Conservation (phyloP, 1,139 yeast genomes). For the Yamadazyma songkhlaensis region DNA sequence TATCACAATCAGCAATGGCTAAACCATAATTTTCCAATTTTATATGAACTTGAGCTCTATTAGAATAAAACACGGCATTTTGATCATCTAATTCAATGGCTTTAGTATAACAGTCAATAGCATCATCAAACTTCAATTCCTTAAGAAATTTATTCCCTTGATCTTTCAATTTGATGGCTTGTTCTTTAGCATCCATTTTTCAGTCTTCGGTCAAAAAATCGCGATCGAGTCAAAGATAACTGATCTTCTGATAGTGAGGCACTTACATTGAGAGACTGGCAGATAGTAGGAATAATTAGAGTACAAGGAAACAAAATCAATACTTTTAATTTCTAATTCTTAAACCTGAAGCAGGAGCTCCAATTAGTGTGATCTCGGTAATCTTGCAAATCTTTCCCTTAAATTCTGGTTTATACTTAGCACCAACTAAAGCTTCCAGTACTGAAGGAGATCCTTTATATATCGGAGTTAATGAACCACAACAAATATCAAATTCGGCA, state of each 20-base stretch:
- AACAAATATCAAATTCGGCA: constrained; percentile 89
- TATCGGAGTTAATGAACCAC: constrained; percentile 83
- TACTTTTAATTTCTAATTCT: constrained; percentile 43
- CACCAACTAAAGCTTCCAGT: constrained; percentile 87
- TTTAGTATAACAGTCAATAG: constrained; percentile 66
- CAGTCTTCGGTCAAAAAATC: too few relatives aligned
- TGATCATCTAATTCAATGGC: constrained; percentile 71
- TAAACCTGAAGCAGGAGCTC: constrained; percentile 95
- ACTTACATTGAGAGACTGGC: too few relatives aligned
- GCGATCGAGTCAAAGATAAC: too few relatives aligned
- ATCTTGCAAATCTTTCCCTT: constrained; percentile 79
- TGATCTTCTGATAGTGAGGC: too few relatives aligned
- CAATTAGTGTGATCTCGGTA: constrained; percentile 75
- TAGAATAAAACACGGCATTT: constrained; percentile 77
- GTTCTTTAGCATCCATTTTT: constrained; percentile 17
- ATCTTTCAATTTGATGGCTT: constrained; percentile 57
- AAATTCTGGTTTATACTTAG: constrained; percentile 73
- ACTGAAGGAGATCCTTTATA: constrained; percentile 71
- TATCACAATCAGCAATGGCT: constrained; percentile 74
- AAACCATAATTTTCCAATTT: constrained; percentile 83
- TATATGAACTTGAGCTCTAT: constrained; percentile 88
- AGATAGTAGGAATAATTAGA: too few relatives aligned
- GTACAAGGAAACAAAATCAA: too few relatives aligned
- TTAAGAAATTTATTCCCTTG: constrained; percentile 74
- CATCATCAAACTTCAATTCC: constrained; percentile 59